Evolutionary conservation across 352 stramenopile genomes (phyloP).

Genomic region (Pythium grandisporangium): DNA sequence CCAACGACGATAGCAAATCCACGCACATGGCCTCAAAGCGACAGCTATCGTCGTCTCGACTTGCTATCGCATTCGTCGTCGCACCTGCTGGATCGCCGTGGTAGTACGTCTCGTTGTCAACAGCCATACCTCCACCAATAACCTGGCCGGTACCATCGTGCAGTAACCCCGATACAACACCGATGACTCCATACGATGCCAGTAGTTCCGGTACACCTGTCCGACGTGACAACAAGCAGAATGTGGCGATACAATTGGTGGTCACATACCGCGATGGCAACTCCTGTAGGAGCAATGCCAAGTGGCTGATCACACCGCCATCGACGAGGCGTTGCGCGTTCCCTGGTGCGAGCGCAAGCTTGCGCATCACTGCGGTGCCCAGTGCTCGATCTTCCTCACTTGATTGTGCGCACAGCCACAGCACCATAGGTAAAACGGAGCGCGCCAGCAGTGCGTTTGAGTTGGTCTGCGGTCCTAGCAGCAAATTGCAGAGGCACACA

Average conservation of each 20-base stretch:
- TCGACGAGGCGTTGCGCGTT: conserved; percentile 55
- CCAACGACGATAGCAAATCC: conserved; percentile 50
- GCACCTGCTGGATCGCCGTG: conserved; percentile 11
- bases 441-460: conserved; percentile 37
- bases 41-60: no score
- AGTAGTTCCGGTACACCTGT: conserved; percentile 28
- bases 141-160: no score
- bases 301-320: conserved; percentile 33
- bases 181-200: conserved; percentile 45
- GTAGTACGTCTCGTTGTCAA: no score
- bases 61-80: no score
- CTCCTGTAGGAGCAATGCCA: conserved; percentile 37
- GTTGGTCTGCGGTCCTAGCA: conserved; percentile 57
- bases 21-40: conserved; percentile 62
- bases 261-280: conserved; percentile 31
- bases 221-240: conserved; percentile 48
- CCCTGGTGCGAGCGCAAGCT: conserved; percentile 55
- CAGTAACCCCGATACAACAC: conserved; percentile 41
- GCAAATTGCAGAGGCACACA: conserved; percentile 54
- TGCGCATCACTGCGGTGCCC: conserved; percentile 50
- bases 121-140: no score
- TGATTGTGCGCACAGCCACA: conserved; percentile 32
- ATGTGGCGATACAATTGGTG: conserved; percentile 60
- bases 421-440: conserved; percentile 36
- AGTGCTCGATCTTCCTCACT: conserved; percentile 22